phyloP scores from a whole-genome alignment of 129 eudicot genomes.

The Chrysanthemum makinoi region DNA sequence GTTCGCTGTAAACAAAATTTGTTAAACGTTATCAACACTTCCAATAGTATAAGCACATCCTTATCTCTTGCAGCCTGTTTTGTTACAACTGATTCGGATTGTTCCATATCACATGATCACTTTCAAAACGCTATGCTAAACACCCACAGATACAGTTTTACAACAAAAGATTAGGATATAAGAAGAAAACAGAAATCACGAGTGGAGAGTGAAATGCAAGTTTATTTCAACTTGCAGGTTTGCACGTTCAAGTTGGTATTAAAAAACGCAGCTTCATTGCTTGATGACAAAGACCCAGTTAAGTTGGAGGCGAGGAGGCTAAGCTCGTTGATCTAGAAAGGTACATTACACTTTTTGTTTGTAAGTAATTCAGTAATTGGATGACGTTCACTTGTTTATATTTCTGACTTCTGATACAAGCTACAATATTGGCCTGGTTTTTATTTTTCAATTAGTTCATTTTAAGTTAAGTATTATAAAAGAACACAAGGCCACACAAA shows the following conservation, averaged over 20 bases:
- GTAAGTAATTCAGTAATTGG: neutral
- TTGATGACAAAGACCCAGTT: slow-evolving; percentile 72
- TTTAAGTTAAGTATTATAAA: too few species aligned
- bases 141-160: neutral
- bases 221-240: slow-evolving; percentile 50
- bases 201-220: neutral
- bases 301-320: slow-evolving; percentile 85
- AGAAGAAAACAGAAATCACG: neutral
- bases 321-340: slow-evolving; percentile 78
- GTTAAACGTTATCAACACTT: too few species aligned
- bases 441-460: too few species aligned
- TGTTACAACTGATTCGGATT: too few species aligned
- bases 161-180: neutral
- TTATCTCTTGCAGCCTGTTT: too few species aligned
- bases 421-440: neutral
- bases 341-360: slow-evolving; percentile 29
- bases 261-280: slow-evolving; percentile 83
- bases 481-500: too few species aligned
- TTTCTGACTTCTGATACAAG: slow-evolving; percentile 18
- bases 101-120: too few species aligned
- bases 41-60: too few species aligned
- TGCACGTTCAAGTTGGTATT: slow-evolving; percentile 84
- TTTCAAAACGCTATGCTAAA: too few species aligned
- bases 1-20: too few species aligned
- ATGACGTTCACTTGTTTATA: neutral